phyloP scores from a whole-genome alignment of 345 rosid species.

The Rhizophora mangle region DNA sequence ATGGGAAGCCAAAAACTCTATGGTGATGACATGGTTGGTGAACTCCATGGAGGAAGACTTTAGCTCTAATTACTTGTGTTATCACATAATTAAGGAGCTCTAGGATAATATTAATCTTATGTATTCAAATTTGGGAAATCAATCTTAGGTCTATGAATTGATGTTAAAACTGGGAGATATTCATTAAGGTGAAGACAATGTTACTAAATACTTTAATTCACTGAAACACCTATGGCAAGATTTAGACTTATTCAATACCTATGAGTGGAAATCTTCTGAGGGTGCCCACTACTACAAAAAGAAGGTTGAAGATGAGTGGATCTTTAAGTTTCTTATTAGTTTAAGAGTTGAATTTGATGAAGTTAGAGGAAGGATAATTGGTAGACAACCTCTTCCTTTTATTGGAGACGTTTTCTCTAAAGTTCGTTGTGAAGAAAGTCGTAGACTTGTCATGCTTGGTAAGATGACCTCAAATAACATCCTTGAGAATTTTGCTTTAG shows the following conservation, averaged over 20 bases:
- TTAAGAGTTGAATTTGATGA: conserved; percentile 12
- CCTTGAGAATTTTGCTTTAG: neutral
- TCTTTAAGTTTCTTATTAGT: conserved; percentile 6
- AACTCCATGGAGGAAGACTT: conserved; percentile 7
- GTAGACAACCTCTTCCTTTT: conserved; percentile 4
- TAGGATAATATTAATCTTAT: conserved; percentile 8
- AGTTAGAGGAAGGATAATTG: conserved; percentile 1
- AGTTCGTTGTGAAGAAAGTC: neutral
- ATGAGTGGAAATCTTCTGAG: neutral
- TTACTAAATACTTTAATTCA: conserved; percentile 10
- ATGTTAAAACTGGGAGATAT: conserved; percentile 4
- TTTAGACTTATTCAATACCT: conserved; percentile 8
- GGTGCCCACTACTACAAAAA: conserved; percentile 1
- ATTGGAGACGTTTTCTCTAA: neutral
- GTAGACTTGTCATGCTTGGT: neutral
- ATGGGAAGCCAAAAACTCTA: conserved; percentile 13
- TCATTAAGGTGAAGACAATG: neutral
- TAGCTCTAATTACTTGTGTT: conserved; percentile 7
- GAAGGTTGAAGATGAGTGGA: neutral
- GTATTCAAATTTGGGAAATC: conserved; percentile 9
- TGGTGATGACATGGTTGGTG: conserved; percentile 14
- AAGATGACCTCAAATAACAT: neutral
- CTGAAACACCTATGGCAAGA: conserved; percentile 11
- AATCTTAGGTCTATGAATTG: conserved; percentile 4
- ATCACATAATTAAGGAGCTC: conserved; percentile 2